A percentile compares a stretch with the other conserved stretches of the same genome.
Conservation (phyloP, 768 basidiomycete genomes). For the Chalciporus piperatus region DNA sequence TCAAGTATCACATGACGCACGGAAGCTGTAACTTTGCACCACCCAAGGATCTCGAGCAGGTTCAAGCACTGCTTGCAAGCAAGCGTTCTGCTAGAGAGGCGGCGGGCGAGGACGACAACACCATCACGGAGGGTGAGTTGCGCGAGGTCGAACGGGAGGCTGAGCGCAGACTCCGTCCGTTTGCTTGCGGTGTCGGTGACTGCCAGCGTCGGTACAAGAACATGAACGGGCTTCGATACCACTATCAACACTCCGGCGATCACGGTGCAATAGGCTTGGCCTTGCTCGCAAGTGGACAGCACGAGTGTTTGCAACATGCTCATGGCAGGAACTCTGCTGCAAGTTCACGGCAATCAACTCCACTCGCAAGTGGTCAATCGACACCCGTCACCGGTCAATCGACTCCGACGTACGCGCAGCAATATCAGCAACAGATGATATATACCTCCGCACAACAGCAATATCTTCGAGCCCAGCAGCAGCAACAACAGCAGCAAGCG, state of each 20-base stretch:
- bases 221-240: slow-evolving; percentile 95
- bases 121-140: slow-evolving; percentile 58
- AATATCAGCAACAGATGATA: slow-evolving; percentile 38
- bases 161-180: slow-evolving; percentile 77
- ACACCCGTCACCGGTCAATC: slow-evolving; percentile 30
- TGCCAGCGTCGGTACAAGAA: slow-evolving; percentile 93
- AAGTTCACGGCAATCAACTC: slow-evolving; percentile 33
- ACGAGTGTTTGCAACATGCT: slow-evolving; percentile 46
- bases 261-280: slow-evolving; percentile 89
- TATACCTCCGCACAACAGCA: slow-evolving; percentile 37
- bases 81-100: slow-evolving; percentile 41
- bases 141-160: slow-evolving; percentile 80
- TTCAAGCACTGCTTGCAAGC: slow-evolving; percentile 64
- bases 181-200: slow-evolving; percentile 86
- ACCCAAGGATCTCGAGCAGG: slow-evolving; percentile 77
- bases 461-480: slow-evolving; percentile 35
- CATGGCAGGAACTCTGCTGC: slow-evolving; percentile 31
- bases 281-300: slow-evolving; percentile 74
- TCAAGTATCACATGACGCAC: slow-evolving; percentile 94
- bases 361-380: slow-evolving; percentile 30
- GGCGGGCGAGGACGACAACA: slow-evolving; percentile 40
- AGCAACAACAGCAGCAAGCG: slow-evolving; percentile 25
- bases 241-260: slow-evolving; percentile 95
- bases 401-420: slow-evolving; percentile 32
- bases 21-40: slow-evolving; percentile 93